phyloP scores from a whole-genome alignment of 1,284 basidiomycete genomes.

The Sphagnurus paluster region DNA sequence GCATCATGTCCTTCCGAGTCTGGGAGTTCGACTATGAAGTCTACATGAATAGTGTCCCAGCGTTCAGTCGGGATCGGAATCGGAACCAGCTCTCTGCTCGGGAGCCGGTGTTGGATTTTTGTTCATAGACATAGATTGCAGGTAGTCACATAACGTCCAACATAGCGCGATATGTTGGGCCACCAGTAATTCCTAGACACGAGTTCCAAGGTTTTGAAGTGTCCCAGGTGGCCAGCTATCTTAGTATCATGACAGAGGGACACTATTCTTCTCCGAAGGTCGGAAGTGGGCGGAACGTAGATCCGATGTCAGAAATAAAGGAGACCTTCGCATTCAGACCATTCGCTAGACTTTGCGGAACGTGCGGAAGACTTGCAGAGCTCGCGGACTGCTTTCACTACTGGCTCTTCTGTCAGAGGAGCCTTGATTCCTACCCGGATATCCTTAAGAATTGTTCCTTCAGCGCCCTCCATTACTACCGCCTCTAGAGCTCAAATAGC shows the following conservation, averaged over 20 bases:
- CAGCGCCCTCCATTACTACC: too few species aligned
- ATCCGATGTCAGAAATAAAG: slow-evolving; percentile 18
- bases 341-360: too few species aligned
- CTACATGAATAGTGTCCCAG: slow-evolving; percentile 27
- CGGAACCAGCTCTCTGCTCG: slow-evolving; percentile 34
- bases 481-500: slow-evolving; percentile 17
- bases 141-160: slow-evolving; percentile 28
- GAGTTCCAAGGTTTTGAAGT: slow-evolving; percentile 18
- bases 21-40: slow-evolving; percentile 42
- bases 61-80: slow-evolving; percentile 32
- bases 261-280: slow-evolving; percentile 28
- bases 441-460: too few species aligned
- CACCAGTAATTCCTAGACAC: slow-evolving; percentile 31
- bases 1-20: slow-evolving; percentile 31
- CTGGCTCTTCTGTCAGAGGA: too few species aligned
- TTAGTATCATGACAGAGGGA: slow-evolving; percentile 26
- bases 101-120: slow-evolving; percentile 30
- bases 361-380: too few species aligned
- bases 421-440: too few species aligned
- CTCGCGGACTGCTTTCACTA: too few species aligned
- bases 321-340: too few species aligned
- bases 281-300: slow-evolving; percentile 34
- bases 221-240: slow-evolving; percentile 30
- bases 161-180: slow-evolving; percentile 28
- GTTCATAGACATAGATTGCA: slow-evolving; percentile 32